Evolutionary conservation across 2,329 filamentous ascomycete genomes (phyloP).

Genomic region (Endoconidiophora laricicola): DNA sequence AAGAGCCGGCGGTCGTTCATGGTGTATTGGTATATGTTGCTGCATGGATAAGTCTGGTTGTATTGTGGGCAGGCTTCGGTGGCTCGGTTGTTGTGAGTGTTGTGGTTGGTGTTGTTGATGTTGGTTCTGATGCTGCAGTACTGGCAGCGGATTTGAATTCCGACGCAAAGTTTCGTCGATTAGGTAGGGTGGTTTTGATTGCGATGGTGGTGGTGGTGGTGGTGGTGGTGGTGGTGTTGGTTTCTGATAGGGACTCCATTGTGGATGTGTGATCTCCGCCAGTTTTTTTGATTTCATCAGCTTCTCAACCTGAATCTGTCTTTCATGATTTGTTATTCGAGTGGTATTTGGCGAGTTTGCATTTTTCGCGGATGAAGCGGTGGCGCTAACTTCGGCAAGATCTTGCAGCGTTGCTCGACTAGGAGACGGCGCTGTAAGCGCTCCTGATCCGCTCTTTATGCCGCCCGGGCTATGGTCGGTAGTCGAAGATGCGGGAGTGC

Average conservation of each 20-base stretch:
- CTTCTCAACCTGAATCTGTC: too few relatives aligned
- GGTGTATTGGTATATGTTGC: neutral
- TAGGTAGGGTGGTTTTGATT: neutral
- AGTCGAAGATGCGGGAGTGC: neutral
- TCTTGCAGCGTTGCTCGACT: conserved; percentile 9
- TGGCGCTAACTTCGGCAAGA: conserved; percentile 10
- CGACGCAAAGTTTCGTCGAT: too few relatives aligned
- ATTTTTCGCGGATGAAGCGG: conserved; percentile 4
- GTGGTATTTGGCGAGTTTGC: neutral
- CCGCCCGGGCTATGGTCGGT: conserved; percentile 1
- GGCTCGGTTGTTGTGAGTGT: neutral
- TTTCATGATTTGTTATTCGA: too few relatives aligned
- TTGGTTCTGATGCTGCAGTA: neutral
- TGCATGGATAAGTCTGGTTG: neutral
- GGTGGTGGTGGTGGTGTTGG: neutral
- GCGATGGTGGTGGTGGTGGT: neutral
- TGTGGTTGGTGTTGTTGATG: neutral
- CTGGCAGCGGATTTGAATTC: neutral
- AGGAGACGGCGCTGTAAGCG: conserved; percentile 2
- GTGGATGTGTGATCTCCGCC: neutral
- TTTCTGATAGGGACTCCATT: neutral
- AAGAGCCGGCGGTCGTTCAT: neutral
- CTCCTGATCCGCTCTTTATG: neutral
- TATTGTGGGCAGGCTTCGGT: neutral
- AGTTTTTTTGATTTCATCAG: too few relatives aligned